Conservation (phyloP, 495 filamentous ascomycete genomes). For the Chaetomidium leptoderma region DNA sequence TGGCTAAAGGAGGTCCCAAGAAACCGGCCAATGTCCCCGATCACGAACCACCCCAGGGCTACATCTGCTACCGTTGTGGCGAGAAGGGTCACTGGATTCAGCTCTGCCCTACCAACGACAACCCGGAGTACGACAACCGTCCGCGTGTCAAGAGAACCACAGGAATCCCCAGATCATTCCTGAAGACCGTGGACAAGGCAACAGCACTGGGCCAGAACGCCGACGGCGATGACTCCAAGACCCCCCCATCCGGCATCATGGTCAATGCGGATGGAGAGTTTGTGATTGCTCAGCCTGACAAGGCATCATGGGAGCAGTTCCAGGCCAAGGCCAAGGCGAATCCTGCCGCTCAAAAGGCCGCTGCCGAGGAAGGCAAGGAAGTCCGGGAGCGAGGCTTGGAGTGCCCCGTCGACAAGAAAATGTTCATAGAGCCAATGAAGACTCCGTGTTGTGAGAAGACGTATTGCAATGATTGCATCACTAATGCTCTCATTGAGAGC, state of each 20-base stretch:
- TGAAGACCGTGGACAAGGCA: conserved; percentile 91
- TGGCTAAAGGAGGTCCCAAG: conserved; percentile 50
- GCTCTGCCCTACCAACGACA: conserved; percentile 92
- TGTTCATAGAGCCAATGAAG: conserved; percentile 96
- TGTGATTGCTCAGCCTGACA: conserved; percentile 90
- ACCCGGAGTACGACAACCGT: conserved; percentile 87
- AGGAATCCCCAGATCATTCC: conserved; percentile 87
- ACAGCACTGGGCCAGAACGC: conserved; percentile 66
- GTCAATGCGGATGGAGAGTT: conserved; percentile 96
- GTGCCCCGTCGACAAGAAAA: conserved; percentile 91
- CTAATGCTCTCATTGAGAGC: conserved; percentile 93
- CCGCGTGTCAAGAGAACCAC: conserved; percentile 92
- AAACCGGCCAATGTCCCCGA: conserved; percentile 75
- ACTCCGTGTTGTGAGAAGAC: conserved; percentile 96
- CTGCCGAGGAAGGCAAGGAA: conserved; percentile 64
- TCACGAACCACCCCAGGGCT: conserved; percentile 84
- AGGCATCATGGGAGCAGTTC: conserved; percentile 91
- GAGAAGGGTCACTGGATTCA: conserved; percentile 99
- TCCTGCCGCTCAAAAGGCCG: conserved; percentile 68
- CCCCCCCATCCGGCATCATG: conserved; percentile 84
- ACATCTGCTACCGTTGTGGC: conserved; percentile 95
- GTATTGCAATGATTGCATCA: conserved; percentile 98
- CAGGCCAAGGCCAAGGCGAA: conserved; percentile 88
- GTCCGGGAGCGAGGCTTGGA: conserved; percentile 81
- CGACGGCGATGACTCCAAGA: conserved; percentile 68